These are phyloP conservation scores for Colletotrichum brevisporum DNA, from an alignment of 2,329 filamentous ascomycete species.

Conservation along the genomic window DNA sequence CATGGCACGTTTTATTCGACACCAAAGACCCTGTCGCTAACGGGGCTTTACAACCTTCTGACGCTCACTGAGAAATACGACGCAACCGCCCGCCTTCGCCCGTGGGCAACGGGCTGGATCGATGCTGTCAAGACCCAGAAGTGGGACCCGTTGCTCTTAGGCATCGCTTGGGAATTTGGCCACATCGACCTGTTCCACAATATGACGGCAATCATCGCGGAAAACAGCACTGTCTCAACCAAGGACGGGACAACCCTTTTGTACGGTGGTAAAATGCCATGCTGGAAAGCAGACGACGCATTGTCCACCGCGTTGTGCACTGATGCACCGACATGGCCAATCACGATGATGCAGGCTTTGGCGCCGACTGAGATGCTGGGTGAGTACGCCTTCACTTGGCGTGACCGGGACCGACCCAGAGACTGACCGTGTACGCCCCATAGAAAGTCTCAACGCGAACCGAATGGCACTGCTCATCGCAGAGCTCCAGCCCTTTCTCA, in stretches of 20 bases:
- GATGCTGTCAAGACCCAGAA: not conserved
- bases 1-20: conserved; percentile 43
- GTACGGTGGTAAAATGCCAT: not conserved
- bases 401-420: no score
- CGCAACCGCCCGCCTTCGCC: not conserved
- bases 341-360: not conserved
- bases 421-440: no score
- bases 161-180: conserved; percentile 2
- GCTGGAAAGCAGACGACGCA: not conserved
- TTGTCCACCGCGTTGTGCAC: no score
- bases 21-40: not conserved
- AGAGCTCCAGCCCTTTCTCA: not conserved
- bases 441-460: not conserved
- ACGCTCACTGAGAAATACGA: conserved; percentile 9
- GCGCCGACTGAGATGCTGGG: not conserved
- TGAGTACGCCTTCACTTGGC: not conserved
- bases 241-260: not conserved
- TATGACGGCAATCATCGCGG: not conserved
- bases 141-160: not conserved
- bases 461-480: not conserved
- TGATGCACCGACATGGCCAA: no score
- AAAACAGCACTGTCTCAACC: not conserved
- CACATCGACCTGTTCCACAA: not conserved
- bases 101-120: conserved; percentile 4
- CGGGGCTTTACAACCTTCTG: not conserved